phyloP scores from a whole-genome alignment of 306 rosid species.

The Castanospermum australe region DNA sequence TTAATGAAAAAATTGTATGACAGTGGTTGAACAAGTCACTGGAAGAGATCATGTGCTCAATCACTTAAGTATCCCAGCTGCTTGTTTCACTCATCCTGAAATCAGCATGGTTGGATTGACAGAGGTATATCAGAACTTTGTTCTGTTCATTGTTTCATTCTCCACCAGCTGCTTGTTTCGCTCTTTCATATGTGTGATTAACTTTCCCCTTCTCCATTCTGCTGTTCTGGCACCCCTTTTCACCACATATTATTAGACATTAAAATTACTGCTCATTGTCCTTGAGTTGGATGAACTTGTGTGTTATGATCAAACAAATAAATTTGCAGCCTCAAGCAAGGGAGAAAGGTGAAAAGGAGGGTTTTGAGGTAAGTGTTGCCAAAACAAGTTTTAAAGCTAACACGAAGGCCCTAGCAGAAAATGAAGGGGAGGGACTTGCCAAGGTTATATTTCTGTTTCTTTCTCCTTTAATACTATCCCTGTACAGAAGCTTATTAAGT shows the following conservation, averaged over 20 bases:
- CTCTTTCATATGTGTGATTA: not conserved
- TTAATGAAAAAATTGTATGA: not conserved
- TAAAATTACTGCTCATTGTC: not conserved
- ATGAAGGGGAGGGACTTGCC: conserved; percentile 85
- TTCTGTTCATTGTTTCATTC: not conserved
- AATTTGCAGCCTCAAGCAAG: conserved; percentile 80
- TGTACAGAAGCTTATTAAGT: not conserved
- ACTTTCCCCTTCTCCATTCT: not conserved
- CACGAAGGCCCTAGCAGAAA: conserved; percentile 89
- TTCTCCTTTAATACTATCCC: not conserved
- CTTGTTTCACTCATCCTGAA: conserved; percentile 82
- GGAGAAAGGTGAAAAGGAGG: conserved; percentile 66
- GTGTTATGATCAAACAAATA: conserved; percentile 20
- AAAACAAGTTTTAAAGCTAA: conserved; percentile 89
- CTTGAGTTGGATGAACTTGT: not conserved
- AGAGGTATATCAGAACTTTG: conserved; percentile 40
- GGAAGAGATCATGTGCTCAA: conserved; percentile 79
- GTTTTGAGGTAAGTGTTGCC: conserved; percentile 67
- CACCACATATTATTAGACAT: not conserved
- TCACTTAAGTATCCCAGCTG: conserved; percentile 76
- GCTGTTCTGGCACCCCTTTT: not conserved
- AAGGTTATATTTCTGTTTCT: conserved; percentile 44
- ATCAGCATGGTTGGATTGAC: conserved; percentile 81
- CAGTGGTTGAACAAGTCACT: conserved; percentile 83
- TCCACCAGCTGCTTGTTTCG: conserved; percentile 13